A percentile compares a stretch with the other conserved stretches of the same genome.
Conservation (phyloP, 495 filamentous ascomycete genomes). For the Cercophora newfieldiana region DNA sequence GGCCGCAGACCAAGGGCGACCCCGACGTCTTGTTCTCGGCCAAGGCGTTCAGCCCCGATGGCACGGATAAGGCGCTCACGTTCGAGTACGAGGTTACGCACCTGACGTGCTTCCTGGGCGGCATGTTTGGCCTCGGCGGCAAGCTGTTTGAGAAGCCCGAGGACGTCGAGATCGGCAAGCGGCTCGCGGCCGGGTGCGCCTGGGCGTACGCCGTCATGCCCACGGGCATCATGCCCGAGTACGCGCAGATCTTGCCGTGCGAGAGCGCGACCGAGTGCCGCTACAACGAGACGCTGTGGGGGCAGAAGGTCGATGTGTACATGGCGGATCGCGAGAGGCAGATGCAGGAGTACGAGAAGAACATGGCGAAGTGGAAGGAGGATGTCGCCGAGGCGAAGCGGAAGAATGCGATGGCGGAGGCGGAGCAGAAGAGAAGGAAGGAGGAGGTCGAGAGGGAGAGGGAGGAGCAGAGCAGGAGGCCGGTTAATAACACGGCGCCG, state of each 20-base stretch:
- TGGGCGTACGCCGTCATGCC: constrained; percentile 85
- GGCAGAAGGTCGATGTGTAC: constrained; percentile 55
- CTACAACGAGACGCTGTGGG: constrained; percentile 73
- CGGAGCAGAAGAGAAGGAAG: constrained; percentile 20
- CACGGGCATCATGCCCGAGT: constrained; percentile 91
- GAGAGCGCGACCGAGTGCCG: constrained; percentile 62
- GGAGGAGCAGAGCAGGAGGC: constrained; percentile 16
- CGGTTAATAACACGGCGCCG: constrained; percentile 10
- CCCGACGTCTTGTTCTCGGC: constrained; percentile 76
- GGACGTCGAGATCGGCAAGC: constrained; percentile 79
- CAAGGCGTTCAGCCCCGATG: constrained; percentile 41
- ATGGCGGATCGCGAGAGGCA: constrained; percentile 36
- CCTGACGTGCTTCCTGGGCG: constrained; percentile 86
- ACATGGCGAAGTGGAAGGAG: constrained; percentile 36
- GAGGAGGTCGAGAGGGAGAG: constrained; percentile 21
- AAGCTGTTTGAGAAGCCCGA: constrained; percentile 77
- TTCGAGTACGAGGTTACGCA: constrained; percentile 68
- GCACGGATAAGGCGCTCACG: constrained; percentile 39
- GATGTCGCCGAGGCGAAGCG: constrained; percentile 27
- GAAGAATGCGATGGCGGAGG: constrained; percentile 14
- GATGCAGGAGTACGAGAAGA: constrained; percentile 41
- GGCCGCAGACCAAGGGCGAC: constrained; percentile 76
- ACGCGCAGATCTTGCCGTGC: constrained; percentile 66
- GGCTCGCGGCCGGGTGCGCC: constrained; percentile 88
- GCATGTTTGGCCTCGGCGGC: constrained; percentile 89